A percentile compares a stretch with the other conserved stretches of the same genome.
phyloP scores from a whole-genome alignment of 1,284 basidiomycete genomes.

The Ceratobasidium sp. region DNA sequence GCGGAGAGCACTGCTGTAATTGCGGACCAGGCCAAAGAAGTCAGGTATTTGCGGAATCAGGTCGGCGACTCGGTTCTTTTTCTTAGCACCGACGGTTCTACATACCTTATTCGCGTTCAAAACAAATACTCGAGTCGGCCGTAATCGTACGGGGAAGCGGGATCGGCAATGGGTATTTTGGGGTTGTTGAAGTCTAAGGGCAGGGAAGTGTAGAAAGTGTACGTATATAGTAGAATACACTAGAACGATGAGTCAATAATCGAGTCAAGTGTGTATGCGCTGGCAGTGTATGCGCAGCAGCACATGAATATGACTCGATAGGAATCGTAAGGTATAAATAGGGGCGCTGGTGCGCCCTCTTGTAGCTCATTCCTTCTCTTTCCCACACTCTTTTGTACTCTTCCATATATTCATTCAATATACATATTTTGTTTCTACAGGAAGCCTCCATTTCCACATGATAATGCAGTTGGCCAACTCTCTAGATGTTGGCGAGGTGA shows the following conservation, averaged over 20 bases:
- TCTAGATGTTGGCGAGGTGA: conserved; percentile 28
- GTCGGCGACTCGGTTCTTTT: conserved; percentile 54
- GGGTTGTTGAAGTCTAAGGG: conserved; percentile 55
- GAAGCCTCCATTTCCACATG: conserved; percentile 55
- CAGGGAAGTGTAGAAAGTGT: conserved; percentile 45
- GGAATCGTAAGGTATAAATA: too few relatives aligned
- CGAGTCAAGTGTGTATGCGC: too few relatives aligned
- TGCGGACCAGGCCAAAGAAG: background rate
- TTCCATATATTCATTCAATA: too few relatives aligned
- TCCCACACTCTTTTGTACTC: too few relatives aligned
- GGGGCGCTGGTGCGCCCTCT: too few relatives aligned
- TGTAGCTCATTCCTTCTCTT: too few relatives aligned
- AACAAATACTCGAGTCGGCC: conserved; percentile 48
- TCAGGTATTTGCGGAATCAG: background rate
- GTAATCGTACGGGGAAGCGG: conserved; percentile 52
- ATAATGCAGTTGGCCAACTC: conserved; percentile 52
- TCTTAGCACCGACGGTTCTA: conserved; percentile 57
- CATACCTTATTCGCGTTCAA: conserved; percentile 58
- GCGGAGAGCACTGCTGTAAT: background rate
- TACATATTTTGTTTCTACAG: too few relatives aligned
- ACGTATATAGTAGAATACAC: too few relatives aligned
- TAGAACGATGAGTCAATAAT: too few relatives aligned
- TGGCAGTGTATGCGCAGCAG: too few relatives aligned
- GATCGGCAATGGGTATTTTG: conserved; percentile 53
- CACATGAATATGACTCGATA: too few relatives aligned